phyloP scores from a whole-genome alignment of 1,284 basidiomycete genomes.

The Sanguinoderma infundibulare region DNA sequence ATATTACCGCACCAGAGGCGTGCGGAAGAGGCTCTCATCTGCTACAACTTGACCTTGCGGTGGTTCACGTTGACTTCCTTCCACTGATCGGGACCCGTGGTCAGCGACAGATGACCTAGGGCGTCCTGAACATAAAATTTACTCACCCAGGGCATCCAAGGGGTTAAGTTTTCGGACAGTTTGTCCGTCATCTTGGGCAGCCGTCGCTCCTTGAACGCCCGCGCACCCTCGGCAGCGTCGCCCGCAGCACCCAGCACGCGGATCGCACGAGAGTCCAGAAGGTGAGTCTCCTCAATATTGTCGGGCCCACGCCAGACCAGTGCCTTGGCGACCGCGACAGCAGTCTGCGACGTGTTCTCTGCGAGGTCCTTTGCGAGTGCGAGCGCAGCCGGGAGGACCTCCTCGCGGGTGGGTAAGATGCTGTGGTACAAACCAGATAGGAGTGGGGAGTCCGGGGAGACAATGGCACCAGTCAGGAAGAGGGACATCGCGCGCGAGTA shows the following conservation, averaged over 20 bases:
- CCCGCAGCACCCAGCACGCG: slow-evolving; percentile 40
- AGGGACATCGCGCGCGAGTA: slow-evolving; percentile 54
- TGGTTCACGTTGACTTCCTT: slow-evolving; percentile 14
- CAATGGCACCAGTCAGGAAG: slow-evolving; percentile 51
- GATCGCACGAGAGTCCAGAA: slow-evolving; percentile 55
- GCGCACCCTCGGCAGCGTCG: slow-evolving; percentile 53
- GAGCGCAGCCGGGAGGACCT: slow-evolving; percentile 55
- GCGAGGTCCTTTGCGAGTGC: slow-evolving; percentile 56
- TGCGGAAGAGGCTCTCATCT: neutral
- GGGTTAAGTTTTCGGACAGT: slow-evolving; percentile 42
- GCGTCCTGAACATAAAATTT: neutral
- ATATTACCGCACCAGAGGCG: neutral
- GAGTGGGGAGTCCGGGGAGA: slow-evolving; percentile 48
- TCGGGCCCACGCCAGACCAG: slow-evolving; percentile 53
- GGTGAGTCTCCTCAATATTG: slow-evolving; percentile 55
- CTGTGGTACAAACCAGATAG: slow-evolving; percentile 51
- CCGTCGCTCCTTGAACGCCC: slow-evolving; percentile 53
- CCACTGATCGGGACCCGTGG: slow-evolving; percentile 10
- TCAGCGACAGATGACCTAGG: neutral
- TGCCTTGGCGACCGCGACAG: slow-evolving; percentile 55
- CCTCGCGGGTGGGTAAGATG: slow-evolving; percentile 50
- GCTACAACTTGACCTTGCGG: slow-evolving; percentile 21
- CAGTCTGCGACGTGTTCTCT: slow-evolving; percentile 51
- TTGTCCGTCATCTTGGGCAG: slow-evolving; percentile 48
- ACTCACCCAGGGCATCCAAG: slow-evolving; percentile 57